Conservation (phyloP, 1,284 basidiomycete species). For the Leccinum insolens region DNA sequence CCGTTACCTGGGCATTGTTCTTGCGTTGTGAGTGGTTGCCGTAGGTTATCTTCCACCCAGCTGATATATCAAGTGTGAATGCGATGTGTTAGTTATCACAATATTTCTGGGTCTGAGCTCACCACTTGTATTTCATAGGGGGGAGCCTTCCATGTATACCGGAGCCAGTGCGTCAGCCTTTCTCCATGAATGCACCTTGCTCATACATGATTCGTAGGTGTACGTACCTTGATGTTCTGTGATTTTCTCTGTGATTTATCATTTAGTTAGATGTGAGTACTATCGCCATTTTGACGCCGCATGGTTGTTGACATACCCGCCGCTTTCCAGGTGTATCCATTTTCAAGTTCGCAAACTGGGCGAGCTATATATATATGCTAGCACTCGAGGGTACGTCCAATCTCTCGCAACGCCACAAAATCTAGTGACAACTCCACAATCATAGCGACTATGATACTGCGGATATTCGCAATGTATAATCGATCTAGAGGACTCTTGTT, state of each 20-base stretch:
- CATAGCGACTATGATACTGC: conserved; percentile 14
- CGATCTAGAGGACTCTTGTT: conserved; percentile 6
- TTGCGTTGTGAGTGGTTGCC: conserved; percentile 8
- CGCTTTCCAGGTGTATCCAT: neutral
- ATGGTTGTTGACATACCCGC: neutral
- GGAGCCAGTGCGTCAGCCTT: conserved; percentile 4
- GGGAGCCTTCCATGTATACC: conserved; percentile 1
- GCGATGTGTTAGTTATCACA: neutral
- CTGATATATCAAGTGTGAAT: conserved; percentile 5
- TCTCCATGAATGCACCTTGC: neutral
- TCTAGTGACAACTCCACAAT: neutral
- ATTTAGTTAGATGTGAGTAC: conserved; percentile 8
- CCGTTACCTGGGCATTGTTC: conserved; percentile 10
- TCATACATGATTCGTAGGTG: neutral
- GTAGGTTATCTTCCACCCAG: neutral
- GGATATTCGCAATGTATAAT: conserved; percentile 15
- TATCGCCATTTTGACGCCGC: neutral
- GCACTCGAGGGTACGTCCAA: conserved; percentile 7
- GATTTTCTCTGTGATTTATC: neutral
- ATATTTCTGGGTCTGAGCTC: neutral
- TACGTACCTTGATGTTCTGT: conserved; percentile 2
- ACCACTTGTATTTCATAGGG: neutral
- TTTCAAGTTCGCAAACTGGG: conserved; percentile 9
- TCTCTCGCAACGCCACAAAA: neutral
- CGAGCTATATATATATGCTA: conserved; percentile 7